These are phyloP conservation scores for Fusarium vanettenii DNA, from an alignment of 2,329 filamentous ascomycete species.

Conservation along the genomic window DNA sequence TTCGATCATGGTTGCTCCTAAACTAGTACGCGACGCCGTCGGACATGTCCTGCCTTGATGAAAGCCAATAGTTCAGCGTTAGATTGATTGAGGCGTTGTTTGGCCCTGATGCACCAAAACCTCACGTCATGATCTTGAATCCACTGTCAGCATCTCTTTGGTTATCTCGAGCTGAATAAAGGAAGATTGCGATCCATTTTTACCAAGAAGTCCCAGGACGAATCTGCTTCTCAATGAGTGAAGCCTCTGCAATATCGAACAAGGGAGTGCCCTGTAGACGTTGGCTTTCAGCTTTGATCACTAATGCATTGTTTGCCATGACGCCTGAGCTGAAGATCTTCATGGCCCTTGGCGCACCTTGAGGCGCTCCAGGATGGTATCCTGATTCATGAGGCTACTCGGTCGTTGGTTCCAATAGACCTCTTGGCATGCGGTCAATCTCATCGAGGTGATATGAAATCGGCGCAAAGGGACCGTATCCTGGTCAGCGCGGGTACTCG, in stretches of 20 bases:
- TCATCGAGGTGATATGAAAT: conserved; percentile 28
- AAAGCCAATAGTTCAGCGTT: conserved; percentile 5
- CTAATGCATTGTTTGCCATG: background rate
- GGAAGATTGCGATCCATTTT: background rate
- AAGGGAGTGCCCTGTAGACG: conserved; percentile 11
- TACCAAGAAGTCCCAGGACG: background rate
- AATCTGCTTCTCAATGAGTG: conserved; percentile 16
- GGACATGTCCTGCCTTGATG: background rate
- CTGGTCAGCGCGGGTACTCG: conserved; percentile 18
- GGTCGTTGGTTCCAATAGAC: conserved; percentile 1
- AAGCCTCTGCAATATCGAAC: conserved; percentile 4
- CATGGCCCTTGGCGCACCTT: background rate
- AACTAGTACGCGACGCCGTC: conserved; percentile 19
- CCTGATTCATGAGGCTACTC: conserved; percentile 8
- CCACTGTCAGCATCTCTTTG: background rate
- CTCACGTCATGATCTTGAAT: conserved; percentile 13
- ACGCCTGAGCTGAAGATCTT: conserved; percentile 5
- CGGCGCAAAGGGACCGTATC: conserved; percentile 3
- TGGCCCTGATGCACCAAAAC: background rate
- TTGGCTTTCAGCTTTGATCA: background rate
- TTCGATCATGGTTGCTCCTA: conserved; percentile 19
- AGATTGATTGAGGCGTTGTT: conserved; percentile 4
- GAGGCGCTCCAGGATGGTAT: background rate
- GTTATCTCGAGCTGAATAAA: background rate
- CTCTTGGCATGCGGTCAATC: conserved; percentile 19